Evolutionary conservation across 1,284 basidiomycete genomes (phyloP).

Genomic region (Tilletia horrida): DNA sequence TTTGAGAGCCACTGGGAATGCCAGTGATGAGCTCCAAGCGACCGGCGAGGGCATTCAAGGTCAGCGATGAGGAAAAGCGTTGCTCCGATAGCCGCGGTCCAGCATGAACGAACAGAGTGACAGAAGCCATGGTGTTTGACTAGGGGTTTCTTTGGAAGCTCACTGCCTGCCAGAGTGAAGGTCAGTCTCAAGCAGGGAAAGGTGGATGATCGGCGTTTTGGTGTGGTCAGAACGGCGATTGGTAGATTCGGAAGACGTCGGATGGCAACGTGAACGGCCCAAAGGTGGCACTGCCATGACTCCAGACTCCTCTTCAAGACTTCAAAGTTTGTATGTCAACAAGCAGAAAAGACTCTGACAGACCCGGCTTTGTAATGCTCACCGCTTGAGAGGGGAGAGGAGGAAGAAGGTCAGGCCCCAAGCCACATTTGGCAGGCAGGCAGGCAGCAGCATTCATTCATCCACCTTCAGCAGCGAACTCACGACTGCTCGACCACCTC

Average conservation of each 20-base stretch:
- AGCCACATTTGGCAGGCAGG: too few relatives aligned
- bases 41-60: constrained; percentile 59
- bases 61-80: constrained; percentile 32
- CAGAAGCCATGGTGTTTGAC: constrained; percentile 33
- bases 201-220: neutral
- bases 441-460: too few relatives aligned
- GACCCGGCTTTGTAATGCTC: constrained; percentile 2
- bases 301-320: too few relatives aligned
- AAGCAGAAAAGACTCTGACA: neutral
- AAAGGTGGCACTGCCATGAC: too few relatives aligned
- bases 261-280: neutral
- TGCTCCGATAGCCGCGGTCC: constrained; percentile 40
- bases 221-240: neutral
- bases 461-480: too few relatives aligned
- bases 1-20: constrained; percentile 60
- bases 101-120: constrained; percentile 41
- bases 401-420: too few relatives aligned
- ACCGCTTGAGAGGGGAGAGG: too few relatives aligned
- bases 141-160: too few relatives aligned
- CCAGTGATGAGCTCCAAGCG: constrained; percentile 90
- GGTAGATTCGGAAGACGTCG: neutral
- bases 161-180: too few relatives aligned
- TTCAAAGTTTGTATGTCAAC: too few relatives aligned
- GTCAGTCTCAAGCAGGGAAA: too few relatives aligned
- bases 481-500: too few relatives aligned